Percentiles rank a stretch among this genome's conserved stretches.
Evolutionary conservation across 768 basidiomycete genomes (phyloP).

Genomic region (Cystofilobasidium capitatum): DNA sequence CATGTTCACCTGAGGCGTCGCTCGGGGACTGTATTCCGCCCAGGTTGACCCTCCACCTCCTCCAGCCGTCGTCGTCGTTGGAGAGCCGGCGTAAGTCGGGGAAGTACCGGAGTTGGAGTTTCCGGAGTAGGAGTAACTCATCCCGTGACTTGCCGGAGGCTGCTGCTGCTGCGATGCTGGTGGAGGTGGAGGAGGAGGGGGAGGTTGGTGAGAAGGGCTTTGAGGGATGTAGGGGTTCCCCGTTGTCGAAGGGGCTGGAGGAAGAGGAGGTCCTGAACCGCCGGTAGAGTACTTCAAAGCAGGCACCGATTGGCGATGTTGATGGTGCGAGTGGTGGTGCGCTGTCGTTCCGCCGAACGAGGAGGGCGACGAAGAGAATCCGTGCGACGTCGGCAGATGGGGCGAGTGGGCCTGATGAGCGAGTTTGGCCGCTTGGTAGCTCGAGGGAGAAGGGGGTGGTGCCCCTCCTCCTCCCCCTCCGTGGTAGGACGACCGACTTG

Average conservation of each 20-base stretch:
- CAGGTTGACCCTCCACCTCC: not conserved
- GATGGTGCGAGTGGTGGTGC: not conserved
- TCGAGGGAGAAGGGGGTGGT: not conserved
- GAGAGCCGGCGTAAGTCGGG: not conserved
- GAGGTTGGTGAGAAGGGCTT: slow-evolving; percentile 1
- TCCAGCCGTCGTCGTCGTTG: not conserved
- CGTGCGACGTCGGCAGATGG: not conserved
- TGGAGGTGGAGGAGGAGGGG: not conserved
- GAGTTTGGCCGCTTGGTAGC: not conserved
- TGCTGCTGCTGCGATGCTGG: not conserved
- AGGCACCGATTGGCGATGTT: not conserved
- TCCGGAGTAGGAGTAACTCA: not conserved
- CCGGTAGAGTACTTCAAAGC: not conserved
- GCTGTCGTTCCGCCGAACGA: not conserved
- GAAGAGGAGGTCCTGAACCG: not conserved
- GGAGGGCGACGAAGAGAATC: not conserved
- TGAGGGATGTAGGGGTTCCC: slow-evolving; percentile 15
- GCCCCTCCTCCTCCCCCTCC: not conserved
- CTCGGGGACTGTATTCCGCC: slow-evolving; percentile 19
- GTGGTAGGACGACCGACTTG: not conserved
- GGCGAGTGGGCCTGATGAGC: not conserved
- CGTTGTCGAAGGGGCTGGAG: not conserved
- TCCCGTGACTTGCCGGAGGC: not conserved
- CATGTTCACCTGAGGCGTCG: slow-evolving; percentile 22
- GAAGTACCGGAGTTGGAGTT: not conserved